Evolutionary conservation across 2,329 filamentous ascomycete genomes (phyloP), one percentile per base, ranked within the genome.

Genomic region (Colletotrichum endophyticum): DNA sequence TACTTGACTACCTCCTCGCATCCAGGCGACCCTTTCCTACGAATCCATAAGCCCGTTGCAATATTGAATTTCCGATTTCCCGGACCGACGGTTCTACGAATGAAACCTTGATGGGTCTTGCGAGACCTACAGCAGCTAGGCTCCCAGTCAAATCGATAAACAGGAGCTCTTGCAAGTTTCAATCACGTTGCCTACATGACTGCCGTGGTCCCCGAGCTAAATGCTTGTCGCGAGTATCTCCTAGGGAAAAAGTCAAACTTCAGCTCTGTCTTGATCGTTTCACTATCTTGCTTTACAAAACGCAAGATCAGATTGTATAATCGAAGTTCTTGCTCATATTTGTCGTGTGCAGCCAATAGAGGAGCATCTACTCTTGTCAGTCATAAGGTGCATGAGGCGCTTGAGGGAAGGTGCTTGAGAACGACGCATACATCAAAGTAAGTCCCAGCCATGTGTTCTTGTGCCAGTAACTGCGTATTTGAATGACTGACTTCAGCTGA

Each of bases 181-280:
- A 49, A 12, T 49, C 1, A 22, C 0, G 1, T 22, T 49, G n/a
- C n/a, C n/a, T 22, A 13, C n/a, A 12, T 0, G 1, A 12, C 44
- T n/a, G 44, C 44, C 11, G n/a, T 49, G n/a, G 44, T 49, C 44
- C 0, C 44, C 6, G 44, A 22, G n/a, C n/a, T 49, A 6, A 49
- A 22, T 6, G 6, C 19, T 49, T 22, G 44, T 22, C 11, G 44
- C n/a, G 44, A 22, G 2, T 49, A 49, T 49, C n/a, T 22, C 1
- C 11, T 13, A 12, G 7, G 3, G 6, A 12, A 44, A 49, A 22
- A 49, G n/a, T 22, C n/a, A 22, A 49, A 5, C n/a, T 49, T 49
- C 44, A 49, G n/a, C n/a, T 49, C 44, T 49, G 4, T 22, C n/a
- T 49, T 22, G 19, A 49, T 49, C 11, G n/a, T 13, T 49, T 22